These are phyloP conservation scores for Phytopythium delawarense DNA, from an alignment of 352 stramenopile species.

Conservation along the genomic window DNA sequence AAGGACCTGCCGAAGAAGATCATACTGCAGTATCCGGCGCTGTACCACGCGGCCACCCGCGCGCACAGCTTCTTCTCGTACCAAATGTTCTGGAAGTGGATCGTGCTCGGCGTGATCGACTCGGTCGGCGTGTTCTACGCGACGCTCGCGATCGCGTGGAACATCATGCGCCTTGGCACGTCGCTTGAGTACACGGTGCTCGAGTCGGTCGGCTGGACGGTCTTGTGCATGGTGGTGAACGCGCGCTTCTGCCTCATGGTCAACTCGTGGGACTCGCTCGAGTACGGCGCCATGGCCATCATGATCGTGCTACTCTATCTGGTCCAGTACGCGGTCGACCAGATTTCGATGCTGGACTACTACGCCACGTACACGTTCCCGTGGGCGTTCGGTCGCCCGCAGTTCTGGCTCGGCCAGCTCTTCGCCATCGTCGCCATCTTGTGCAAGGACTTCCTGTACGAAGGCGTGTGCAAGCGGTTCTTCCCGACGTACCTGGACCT, in stretches of 20 bases:
- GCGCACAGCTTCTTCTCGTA: constrained; percentile 69
- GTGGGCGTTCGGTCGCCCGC: constrained; percentile 58
- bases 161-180: constrained; percentile 56
- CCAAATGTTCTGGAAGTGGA: constrained; percentile 86
- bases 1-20: constrained; percentile 69
- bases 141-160: constrained; percentile 37
- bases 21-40: constrained; percentile 48
- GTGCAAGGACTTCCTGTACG: constrained; percentile 67
- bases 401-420: constrained; percentile 77
- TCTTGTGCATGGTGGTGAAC: constrained; percentile 76
- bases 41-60: constrained; percentile 64
- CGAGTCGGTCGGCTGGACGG: constrained; percentile 63
- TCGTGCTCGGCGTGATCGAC: constrained; percentile 68
- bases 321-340: constrained; percentile 65
- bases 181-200: constrained; percentile 63
- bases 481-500: constrained; percentile 66
- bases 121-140: constrained; percentile 72
- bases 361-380: constrained; percentile 80
- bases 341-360: constrained; percentile 44
- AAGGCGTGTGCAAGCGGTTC: constrained; percentile 61
- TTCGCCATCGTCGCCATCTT: constrained; percentile 64
- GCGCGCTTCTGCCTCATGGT: constrained; percentile 76
- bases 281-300: constrained; percentile 45
- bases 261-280: constrained; percentile 73
- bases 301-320: constrained; percentile 59